These are phyloP conservation scores for Colletotrichum trifolii DNA, from an alignment of 2,329 filamentous ascomycete genomes.

Conservation along the genomic window DNA sequence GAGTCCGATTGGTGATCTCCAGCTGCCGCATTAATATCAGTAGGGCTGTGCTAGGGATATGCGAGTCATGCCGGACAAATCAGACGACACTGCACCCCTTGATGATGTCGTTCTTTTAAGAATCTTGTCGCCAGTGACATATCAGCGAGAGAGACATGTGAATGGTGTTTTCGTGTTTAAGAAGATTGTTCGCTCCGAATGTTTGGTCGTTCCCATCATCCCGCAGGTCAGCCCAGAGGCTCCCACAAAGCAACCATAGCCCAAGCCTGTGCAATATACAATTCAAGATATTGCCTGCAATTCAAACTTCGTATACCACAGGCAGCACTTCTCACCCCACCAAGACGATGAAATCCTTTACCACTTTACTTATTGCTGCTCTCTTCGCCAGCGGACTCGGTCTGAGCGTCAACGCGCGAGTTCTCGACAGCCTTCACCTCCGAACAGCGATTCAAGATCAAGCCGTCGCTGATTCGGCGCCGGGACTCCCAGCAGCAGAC, in stretches of 20 bases:
- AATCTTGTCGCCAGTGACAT: neutral
- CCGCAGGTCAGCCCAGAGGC: no score
- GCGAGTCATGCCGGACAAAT: conserved; percentile 4
- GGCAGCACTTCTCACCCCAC: neutral
- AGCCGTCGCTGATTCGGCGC: neutral
- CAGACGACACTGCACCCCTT: conserved; percentile 3
- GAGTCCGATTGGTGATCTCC: neutral
- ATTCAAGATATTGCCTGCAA: neutral
- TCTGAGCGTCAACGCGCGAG: conserved; percentile 3
- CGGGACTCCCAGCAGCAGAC: neutral
- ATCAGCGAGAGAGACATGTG: fast-evolving
- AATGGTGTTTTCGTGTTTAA: no score
- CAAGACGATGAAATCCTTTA: neutral
- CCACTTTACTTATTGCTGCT: neutral
- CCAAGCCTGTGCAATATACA: no score
- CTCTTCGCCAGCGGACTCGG: neutral
- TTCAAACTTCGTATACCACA: neutral
- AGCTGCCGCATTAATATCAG: conserved; percentile 13
- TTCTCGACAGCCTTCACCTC: conserved; percentile 1
- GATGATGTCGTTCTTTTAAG: neutral
- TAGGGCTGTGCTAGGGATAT: conserved; percentile 12
- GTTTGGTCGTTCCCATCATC: fast-evolving
- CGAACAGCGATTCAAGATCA: neutral
- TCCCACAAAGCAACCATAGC: no score
- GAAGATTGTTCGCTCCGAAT: fast-evolving